Evolutionary conservation across 805 yeast species (phyloP).

Genomic region (Candida tammaniensis): DNA sequence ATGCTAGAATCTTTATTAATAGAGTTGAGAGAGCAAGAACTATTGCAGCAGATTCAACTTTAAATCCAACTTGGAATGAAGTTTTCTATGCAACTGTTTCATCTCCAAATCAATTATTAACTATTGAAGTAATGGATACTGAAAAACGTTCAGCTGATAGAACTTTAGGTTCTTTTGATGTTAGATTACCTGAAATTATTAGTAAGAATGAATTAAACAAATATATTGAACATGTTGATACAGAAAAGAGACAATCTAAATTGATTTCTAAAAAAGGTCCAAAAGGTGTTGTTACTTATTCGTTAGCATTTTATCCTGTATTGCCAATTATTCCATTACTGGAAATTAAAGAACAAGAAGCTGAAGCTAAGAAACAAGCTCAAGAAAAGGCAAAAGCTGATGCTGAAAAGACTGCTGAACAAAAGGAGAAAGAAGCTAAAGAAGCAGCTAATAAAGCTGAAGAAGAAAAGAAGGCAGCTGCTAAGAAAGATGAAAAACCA

Average conservation of each 20-base stretch:
- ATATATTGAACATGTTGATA: constrained; percentile 56
- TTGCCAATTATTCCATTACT: constrained; percentile 75
- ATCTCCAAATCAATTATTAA: constrained; percentile 75
- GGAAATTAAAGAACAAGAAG: constrained; percentile 60
- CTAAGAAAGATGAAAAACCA: constrained; percentile 29
- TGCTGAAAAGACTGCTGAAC: constrained; percentile 17
- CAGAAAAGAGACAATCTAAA: constrained; percentile 55
- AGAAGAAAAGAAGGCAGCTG: constrained; percentile 22
- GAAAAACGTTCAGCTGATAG: constrained; percentile 79
- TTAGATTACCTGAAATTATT: constrained; percentile 66
- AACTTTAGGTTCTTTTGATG: constrained; percentile 77
- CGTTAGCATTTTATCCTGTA: constrained; percentile 79
- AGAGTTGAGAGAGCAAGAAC: constrained; percentile 79
- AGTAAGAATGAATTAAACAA: constrained; percentile 63
- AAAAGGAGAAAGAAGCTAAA: constrained; percentile 29
- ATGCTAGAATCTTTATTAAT: constrained; percentile 74
- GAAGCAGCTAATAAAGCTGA: constrained; percentile 15
- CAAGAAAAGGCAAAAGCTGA: constrained; percentile 35
- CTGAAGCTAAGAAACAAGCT: constrained; percentile 31
- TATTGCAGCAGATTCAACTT: constrained; percentile 57
- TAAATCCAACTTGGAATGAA: constrained; percentile 84
- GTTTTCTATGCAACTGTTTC: constrained; percentile 78
- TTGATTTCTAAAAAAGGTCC: constrained; percentile 77
- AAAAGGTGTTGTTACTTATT: constrained; percentile 74
- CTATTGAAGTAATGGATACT: constrained; percentile 90